Percentiles rank a stretch among this genome's conserved stretches.
Evolutionary conservation across 345 rosid genomes (phyloP).

Genomic region (Populus nigra): DNA sequence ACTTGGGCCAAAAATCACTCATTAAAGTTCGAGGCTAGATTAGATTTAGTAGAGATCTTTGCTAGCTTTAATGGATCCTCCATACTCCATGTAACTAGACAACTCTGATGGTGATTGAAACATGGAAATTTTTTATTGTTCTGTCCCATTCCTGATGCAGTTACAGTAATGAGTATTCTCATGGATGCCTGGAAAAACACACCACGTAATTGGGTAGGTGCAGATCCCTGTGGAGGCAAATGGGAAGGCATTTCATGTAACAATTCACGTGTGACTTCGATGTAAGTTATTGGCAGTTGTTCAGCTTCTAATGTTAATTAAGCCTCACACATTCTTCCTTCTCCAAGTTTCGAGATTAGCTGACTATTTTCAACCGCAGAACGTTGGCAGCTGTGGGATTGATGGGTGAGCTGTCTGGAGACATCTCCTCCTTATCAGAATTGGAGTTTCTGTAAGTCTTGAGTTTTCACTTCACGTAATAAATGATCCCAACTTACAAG

Average conservation of each 20-base stretch:
- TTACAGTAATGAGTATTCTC: conserved; percentile 33
- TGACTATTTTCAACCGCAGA: conserved; percentile 40
- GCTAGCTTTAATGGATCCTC: background rate
- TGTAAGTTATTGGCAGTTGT: conserved; percentile 44
- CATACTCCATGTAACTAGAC: background rate
- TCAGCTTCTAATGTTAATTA: background rate
- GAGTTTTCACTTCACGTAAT: background rate
- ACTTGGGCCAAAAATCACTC: too few relatives aligned
- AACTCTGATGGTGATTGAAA: background rate
- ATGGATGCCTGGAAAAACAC: conserved; percentile 38
- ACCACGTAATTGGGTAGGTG: conserved; percentile 60
- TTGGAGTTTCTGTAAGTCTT: conserved; percentile 57
- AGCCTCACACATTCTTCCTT: background rate
- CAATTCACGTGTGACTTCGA: conserved; percentile 42
- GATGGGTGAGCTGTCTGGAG: conserved; percentile 52
- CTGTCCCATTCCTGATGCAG: conserved; percentile 34
- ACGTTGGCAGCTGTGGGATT: conserved; percentile 50
- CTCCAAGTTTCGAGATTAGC: background rate
- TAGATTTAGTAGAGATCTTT: too few relatives aligned
- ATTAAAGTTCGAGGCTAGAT: too few relatives aligned
- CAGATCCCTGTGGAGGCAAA: conserved; percentile 63
- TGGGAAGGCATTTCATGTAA: conserved; percentile 73
- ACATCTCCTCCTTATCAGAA: conserved; percentile 53
- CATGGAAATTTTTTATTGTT: background rate
- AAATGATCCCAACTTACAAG: background rate